These are phyloP conservation scores for Spizellomyces punctatus DNA, from an alignment of 192 early-diverging fungal species.

Conservation along the genomic window DNA sequence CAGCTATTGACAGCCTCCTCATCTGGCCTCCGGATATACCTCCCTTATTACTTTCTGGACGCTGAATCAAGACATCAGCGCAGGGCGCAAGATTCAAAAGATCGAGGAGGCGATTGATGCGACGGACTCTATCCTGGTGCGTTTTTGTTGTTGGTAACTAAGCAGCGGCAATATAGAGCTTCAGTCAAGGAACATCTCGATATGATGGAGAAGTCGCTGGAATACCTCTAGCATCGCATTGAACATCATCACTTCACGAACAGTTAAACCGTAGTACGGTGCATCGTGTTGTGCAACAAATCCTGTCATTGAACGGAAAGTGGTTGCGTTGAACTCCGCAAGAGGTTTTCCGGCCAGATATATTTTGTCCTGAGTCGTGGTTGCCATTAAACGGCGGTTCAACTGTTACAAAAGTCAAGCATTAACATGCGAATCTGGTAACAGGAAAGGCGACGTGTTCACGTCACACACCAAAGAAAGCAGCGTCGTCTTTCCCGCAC, in stretches of 20 bases:
- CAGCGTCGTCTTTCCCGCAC: conserved; percentile 40
- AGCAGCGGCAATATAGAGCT: conserved; percentile 37
- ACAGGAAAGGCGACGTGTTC: not conserved
- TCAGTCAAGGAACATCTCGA: conserved; percentile 74
- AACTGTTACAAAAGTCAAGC: conserved; percentile 5
- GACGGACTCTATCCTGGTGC: conserved; percentile 11
- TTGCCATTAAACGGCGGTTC: conserved; percentile 14
- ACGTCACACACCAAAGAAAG: conserved; percentile 20
- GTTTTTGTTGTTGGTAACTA: conserved; percentile 14
- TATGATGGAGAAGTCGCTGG: conserved; percentile 30
- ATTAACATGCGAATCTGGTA: not conserved
- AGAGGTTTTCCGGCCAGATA: conserved; percentile 20
- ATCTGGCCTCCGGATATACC: conserved; percentile 37
- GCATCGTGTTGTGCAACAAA: conserved; percentile 41
- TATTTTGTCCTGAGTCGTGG: conserved; percentile 8
- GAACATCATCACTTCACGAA: conserved; percentile 48
- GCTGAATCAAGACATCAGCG: conserved; percentile 29
- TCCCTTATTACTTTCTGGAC: conserved; percentile 23
- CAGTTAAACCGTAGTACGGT: conserved; percentile 40
- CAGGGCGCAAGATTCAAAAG: conserved; percentile 25
- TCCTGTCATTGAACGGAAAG: conserved; percentile 29
- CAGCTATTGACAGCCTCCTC: conserved; percentile 31
- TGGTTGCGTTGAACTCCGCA: conserved; percentile 3
- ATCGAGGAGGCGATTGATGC: conserved; percentile 20
- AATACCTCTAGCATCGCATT: conserved; percentile 44